A percentile compares a stretch with the other conserved stretches of the same genome.
These are phyloP conservation scores for Claviceps maximensis DNA, from an alignment of 2,329 filamentous ascomycete genomes.

Conservation along the genomic window DNA sequence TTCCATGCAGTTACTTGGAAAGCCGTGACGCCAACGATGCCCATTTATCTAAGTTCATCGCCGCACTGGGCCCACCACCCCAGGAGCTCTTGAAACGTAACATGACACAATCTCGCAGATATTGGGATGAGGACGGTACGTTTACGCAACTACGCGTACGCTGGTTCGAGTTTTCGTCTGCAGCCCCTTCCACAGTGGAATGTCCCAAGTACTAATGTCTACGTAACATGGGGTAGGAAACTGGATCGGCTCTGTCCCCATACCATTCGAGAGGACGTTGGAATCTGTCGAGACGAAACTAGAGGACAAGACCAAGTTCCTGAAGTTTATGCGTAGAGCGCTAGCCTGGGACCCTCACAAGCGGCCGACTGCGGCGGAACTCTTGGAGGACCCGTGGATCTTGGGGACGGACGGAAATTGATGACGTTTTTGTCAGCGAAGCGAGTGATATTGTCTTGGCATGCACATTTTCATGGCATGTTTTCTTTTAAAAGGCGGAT, in stretches of 20 bases:
- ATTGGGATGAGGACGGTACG: not conserved
- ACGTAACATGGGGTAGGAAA: not conserved
- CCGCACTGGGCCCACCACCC: not conserved
- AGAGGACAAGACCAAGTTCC: not conserved
- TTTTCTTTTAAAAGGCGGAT: too few relatives aligned
- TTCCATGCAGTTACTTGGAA: not conserved
- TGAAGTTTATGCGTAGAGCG: not conserved
- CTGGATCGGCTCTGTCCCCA: not conserved
- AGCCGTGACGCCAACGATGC: not conserved
- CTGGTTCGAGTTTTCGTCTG: too few relatives aligned
- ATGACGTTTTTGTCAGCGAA: too few relatives aligned
- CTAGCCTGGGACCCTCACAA: not conserved
- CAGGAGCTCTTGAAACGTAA: not conserved
- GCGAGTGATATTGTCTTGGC: too few relatives aligned
- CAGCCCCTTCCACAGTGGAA: too few relatives aligned
- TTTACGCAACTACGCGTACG: too few relatives aligned
- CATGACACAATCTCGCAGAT: not conserved
- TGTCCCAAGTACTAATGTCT: too few relatives aligned
- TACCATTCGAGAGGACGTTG: not conserved
- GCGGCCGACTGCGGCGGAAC: not conserved
- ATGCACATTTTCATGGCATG: too few relatives aligned
- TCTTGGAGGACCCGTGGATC: not conserved
- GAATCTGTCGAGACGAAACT: not conserved
- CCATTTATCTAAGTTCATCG: not conserved
- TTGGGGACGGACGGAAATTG: too few relatives aligned